Base-by-base conservation (phyloP, 176 grass and related monocot species). In the Rhipidocladum racemiflorum region DNA sequence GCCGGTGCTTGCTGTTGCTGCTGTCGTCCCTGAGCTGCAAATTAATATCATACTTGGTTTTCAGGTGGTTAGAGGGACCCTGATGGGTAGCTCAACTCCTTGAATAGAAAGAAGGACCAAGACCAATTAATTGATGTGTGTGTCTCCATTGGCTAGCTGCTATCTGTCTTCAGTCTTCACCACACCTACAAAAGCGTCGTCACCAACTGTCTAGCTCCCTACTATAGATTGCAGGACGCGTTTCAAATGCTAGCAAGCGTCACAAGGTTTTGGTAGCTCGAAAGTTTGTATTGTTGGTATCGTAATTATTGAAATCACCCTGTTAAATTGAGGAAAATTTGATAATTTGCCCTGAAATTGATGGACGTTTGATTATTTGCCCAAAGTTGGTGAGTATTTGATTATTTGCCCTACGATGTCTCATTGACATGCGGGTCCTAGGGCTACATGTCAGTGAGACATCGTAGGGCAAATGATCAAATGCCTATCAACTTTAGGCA, bases 1-100 rank as follows among this genome's bases (percentile, higher is more conserved):
- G 76, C 29, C 60, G 30, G 75, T 49, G 68, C n/a, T 21, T 10
- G 59, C 21, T 59, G 61, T 21, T 10, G 59, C 21, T 59, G 61
- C 29, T 61, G 42, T 28, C 1, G 0, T 59, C 1, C 49, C 4
- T 32, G 20, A 18, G 64, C 20, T 0, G 51, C 16, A 28, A 61
- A 38, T 51, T 61, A 35, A 59, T 24, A 49, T 44, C 27, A 21
- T 3, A 18, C n/a, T 42, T 51, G 61, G 49, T 32, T 85, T 68
- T 89, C 69, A 51, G 75, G 75, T 81, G 62, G 86, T 79, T 84
- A 45, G 73, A 77, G 50, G 61, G 76, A 61, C 61, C 36, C 30
- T 70, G 78, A 51, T 30, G 23, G 61, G 76, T 81, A 68, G 87
- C 76, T 89, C 87, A 89, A 81, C 82, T 11, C 62, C 73, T 80